These are phyloP conservation scores for Hibiscus mutabilis DNA, from an alignment of 345 rosid genomes.

Conservation along the genomic window DNA sequence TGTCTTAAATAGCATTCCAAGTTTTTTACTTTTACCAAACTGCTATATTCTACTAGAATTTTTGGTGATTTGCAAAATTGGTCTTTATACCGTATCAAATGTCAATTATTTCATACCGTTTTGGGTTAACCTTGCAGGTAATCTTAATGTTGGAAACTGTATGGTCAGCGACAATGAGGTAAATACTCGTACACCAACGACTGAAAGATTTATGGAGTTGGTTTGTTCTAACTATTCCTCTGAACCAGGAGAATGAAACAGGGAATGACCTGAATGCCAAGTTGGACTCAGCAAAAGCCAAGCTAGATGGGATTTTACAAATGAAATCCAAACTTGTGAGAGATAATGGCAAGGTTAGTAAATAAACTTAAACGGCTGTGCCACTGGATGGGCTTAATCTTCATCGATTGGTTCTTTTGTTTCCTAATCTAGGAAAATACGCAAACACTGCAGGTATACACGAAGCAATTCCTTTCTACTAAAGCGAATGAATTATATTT, in stretches of 20 bases:
- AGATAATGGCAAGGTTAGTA: constrained; percentile 50
- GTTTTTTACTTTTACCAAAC: background rate
- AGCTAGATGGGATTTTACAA: constrained; percentile 40
- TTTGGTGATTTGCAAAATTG: background rate
- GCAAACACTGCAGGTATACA: background rate
- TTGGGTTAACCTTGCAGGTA: constrained; percentile 21
- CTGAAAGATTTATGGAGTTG: background rate
- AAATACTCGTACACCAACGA: constrained; percentile 2
- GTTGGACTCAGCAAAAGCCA: constrained; percentile 43
- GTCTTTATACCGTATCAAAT: background rate
- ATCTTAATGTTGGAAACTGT: constrained; percentile 8
- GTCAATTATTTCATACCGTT: background rate
- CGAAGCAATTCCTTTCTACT: background rate
- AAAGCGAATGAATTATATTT: background rate
- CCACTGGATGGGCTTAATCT: background rate
- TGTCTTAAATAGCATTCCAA: background rate
- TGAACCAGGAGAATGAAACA: constrained; percentile 28
- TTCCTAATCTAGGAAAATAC: background rate
- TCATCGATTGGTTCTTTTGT: background rate
- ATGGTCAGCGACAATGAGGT: constrained; percentile 17
- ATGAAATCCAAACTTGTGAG: constrained; percentile 32
- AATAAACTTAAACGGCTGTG: background rate
- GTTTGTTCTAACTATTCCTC: constrained; percentile 7
- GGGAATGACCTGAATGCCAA: constrained; percentile 25
- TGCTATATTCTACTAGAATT: background rate